These are phyloP conservation scores for Niveomyces coronatus DNA, from an alignment of 2,329 filamentous ascomycete genomes.

Conservation along the genomic window DNA sequence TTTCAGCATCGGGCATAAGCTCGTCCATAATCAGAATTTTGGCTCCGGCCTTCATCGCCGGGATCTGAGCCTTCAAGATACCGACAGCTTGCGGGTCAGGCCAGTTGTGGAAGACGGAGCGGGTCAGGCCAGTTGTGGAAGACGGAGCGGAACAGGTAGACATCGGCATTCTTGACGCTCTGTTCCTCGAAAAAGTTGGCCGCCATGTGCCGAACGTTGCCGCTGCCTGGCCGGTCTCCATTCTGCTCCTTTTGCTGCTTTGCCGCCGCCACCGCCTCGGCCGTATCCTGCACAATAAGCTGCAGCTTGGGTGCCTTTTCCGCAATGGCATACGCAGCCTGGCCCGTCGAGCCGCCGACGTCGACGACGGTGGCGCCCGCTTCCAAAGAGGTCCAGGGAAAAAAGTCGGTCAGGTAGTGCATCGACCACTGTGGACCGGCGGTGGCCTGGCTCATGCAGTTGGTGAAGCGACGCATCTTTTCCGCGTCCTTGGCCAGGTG, in stretches of 20 bases:
- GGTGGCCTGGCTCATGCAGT: background rate
- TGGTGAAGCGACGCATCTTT: background rate
- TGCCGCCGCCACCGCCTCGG: background rate
- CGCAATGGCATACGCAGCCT: constrained; percentile 5
- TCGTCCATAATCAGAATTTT: constrained; percentile 4
- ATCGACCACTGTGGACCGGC: background rate
- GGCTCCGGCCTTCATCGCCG: constrained; percentile 1
- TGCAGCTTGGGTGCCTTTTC: constrained; percentile 5
- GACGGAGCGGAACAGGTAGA: constrained; percentile 9
- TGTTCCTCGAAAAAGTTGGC: constrained; percentile 43
- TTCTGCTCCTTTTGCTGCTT: background rate
- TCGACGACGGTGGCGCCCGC: constrained; percentile 10
- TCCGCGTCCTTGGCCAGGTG: background rate
- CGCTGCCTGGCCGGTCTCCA: constrained; percentile 1
- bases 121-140: constrained; percentile 5
- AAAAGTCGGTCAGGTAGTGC: constrained; percentile 1
- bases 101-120: constrained; percentile 1
- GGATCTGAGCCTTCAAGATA: constrained; percentile 2
- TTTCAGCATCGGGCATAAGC: constrained; percentile 1
- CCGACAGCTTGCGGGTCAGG: constrained; percentile 1
- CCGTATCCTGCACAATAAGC: constrained; percentile 9
- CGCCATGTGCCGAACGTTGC: constrained; percentile 21
- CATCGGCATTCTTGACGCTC: constrained; percentile 33
- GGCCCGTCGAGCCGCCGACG: constrained; percentile 9
- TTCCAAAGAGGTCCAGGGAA: constrained; percentile 4